Evolutionary conservation across 306 rosid species (phyloP), one percentile per base, ranked within the genome.

Genomic region (Castanea crenata): DNA sequence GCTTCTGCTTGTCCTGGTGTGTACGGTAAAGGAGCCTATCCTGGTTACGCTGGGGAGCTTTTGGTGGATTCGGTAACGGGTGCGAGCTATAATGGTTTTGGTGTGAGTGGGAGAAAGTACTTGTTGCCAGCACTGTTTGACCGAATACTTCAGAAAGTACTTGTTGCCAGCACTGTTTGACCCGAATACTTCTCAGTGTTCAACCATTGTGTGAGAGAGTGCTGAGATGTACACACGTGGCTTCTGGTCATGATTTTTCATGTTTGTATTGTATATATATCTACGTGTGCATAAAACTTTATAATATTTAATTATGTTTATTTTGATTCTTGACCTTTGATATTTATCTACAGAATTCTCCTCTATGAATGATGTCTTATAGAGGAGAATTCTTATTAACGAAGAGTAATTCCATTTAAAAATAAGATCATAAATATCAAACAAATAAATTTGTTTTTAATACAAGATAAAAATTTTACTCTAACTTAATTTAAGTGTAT

Each of bases 51-150:
- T 1, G 89, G 86, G 4, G 57, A 79, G 46, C 57, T 85, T 16
- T 4, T 38, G 3, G 14, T 38, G 77, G 86, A 82, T 19, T 11
- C 61, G 4, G 62, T 19, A 13, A 69, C 71, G 4, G 84, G 84
- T 1, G 84, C 82, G 11, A 85, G 89, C 68, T 85, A 82, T 14
- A 82, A 85, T n/a, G 82, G 82, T n/a, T 32, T 23, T 19, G 88
- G 88, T 8, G 38, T 56, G 38, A 82, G 62, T 3, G 73, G 54
- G 19, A 20, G 89, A 75, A 79, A 85, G 84, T 76, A 56, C 54
- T 65, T 85, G 19, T 68, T 82, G 79, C 89, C 89, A 5, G 82
- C 86, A 7, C 44, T 85, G 64, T 72, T 79, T 23, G 84, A 85
- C 86, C 84, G 16, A 31, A 27, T 3, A 85, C 86, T 20, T 75